Evolutionary conservation across 2,329 filamentous ascomycete species (phyloP).

Genomic region (Verticillium longisporum): DNA sequence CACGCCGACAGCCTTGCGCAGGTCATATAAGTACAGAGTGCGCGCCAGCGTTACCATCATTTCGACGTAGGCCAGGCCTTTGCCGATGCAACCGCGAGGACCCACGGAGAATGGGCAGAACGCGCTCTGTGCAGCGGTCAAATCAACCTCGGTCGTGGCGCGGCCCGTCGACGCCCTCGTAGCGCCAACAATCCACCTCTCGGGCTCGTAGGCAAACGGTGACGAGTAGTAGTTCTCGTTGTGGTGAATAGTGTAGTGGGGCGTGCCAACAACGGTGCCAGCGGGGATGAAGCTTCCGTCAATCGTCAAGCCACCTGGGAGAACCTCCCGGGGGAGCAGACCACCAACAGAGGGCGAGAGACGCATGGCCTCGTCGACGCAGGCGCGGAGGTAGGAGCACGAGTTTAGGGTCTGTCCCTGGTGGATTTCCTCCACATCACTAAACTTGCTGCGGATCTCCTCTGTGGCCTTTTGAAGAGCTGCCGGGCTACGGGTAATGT

Average conservation of each 20-base stretch:
- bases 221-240: constrained; percentile 55
- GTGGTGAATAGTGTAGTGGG: constrained; percentile 64
- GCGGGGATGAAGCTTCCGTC: constrained; percentile 47
- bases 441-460: constrained; percentile 48
- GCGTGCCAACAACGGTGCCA: constrained; percentile 56
- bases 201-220: constrained; percentile 53
- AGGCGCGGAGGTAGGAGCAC: constrained; percentile 55
- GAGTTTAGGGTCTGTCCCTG: constrained; percentile 41
- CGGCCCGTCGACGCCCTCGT: constrained; percentile 26
- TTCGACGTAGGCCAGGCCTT: constrained; percentile 61
- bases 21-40: constrained; percentile 54
- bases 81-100: constrained; percentile 65
- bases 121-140: constrained; percentile 53
- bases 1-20: constrained; percentile 43
- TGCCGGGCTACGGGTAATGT: constrained; percentile 46
- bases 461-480: constrained; percentile 38
- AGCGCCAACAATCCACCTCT: constrained; percentile 55
- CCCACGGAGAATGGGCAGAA: constrained; percentile 72
- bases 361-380: constrained; percentile 60
- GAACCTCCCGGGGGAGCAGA: constrained; percentile 52
- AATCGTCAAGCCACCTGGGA: constrained; percentile 45
- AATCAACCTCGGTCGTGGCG: constrained; percentile 40
- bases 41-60: constrained; percentile 57
- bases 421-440: constrained; percentile 45
- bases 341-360: constrained; percentile 55